Evolutionary conservation across 1,139 yeast species (phyloP).

Genomic region (Zygosaccharomyces sapae): DNA sequence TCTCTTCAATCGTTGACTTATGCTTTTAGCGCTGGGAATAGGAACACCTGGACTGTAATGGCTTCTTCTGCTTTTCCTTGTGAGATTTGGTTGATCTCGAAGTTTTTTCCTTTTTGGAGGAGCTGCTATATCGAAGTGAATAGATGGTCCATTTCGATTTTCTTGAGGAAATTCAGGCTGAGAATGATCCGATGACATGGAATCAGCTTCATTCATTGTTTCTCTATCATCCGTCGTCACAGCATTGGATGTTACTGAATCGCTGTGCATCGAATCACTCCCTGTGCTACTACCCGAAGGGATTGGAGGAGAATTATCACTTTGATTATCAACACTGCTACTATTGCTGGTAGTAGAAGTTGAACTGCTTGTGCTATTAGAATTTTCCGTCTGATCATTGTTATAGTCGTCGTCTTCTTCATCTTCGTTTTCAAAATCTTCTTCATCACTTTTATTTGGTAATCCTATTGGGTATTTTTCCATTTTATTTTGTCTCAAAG

Average conservation of each 20-base stretch:
- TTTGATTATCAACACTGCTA: neutral
- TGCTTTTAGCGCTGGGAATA: conserved; percentile 21
- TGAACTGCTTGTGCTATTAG: neutral
- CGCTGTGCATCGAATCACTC: neutral
- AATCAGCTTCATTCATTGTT: neutral
- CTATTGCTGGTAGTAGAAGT: neutral
- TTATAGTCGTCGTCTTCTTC: neutral
- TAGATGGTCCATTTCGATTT: conserved; percentile 18
- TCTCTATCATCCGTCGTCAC: conserved; percentile 1
- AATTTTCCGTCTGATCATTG: neutral
- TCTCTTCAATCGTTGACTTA: conserved; percentile 21
- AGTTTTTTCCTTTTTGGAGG: conserved; percentile 22
- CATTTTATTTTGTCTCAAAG: neutral
- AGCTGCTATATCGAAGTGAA: conserved; percentile 28
- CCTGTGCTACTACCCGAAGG: neutral
- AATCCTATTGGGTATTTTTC: neutral
- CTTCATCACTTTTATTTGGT: neutral
- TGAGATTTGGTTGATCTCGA: neutral
- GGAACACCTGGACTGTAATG: neutral
- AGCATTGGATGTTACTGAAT: neutral
- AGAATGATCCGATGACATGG: neutral
- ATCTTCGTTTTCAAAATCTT: neutral
- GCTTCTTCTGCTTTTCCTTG: neutral
- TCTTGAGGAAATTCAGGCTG: neutral
- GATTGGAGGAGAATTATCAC: neutral